Conservation (phyloP, 2,329 filamentous ascomycete genomes). For the Macroventuria anomochaeta region DNA sequence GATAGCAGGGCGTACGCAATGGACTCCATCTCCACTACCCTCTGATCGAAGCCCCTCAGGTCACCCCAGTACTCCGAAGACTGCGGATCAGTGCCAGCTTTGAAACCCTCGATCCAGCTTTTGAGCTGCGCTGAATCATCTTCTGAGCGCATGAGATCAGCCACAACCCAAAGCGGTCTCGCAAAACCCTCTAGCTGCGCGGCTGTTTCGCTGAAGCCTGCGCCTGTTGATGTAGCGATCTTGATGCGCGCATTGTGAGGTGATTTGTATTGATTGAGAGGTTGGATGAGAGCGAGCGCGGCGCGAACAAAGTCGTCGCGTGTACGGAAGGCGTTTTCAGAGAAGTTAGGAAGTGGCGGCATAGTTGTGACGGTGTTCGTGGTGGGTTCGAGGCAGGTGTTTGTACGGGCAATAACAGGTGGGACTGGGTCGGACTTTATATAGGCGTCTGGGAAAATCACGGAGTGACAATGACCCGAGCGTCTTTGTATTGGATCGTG, state of each 20-base stretch:
- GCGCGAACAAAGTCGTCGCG: constrained; percentile 17
- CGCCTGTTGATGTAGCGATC: constrained; percentile 23
- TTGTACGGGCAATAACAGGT: background rate
- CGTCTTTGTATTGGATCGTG: background rate
- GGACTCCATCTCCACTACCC: constrained; percentile 60
- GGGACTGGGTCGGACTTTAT: background rate
- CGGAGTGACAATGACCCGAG: background rate
- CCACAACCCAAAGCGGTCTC: constrained; percentile 25
- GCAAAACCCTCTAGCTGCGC: constrained; percentile 32
- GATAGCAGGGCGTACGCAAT: constrained; percentile 54
- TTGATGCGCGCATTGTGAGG: constrained; percentile 21
- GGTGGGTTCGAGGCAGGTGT: background rate
- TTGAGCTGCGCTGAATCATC: background rate
- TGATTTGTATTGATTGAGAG: constrained; percentile 23
- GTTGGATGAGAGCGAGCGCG: constrained; percentile 16
- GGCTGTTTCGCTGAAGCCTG: constrained; percentile 26
- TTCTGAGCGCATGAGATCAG: constrained; percentile 8
- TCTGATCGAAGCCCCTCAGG: constrained; percentile 52
- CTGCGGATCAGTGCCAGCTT: constrained; percentile 30
- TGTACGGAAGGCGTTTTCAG: constrained; percentile 21
- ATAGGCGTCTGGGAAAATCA: background rate
- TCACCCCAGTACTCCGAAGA: constrained; percentile 54
- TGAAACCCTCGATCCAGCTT: constrained; percentile 21
- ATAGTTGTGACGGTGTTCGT: constrained; percentile 6
- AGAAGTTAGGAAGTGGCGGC: constrained; percentile 22